A percentile compares a stretch with the other conserved stretches of the same genome.
These are phyloP conservation scores for Fusarium lyarnte DNA, from an alignment of 2,329 filamentous ascomycete genomes.

Conservation along the genomic window DNA sequence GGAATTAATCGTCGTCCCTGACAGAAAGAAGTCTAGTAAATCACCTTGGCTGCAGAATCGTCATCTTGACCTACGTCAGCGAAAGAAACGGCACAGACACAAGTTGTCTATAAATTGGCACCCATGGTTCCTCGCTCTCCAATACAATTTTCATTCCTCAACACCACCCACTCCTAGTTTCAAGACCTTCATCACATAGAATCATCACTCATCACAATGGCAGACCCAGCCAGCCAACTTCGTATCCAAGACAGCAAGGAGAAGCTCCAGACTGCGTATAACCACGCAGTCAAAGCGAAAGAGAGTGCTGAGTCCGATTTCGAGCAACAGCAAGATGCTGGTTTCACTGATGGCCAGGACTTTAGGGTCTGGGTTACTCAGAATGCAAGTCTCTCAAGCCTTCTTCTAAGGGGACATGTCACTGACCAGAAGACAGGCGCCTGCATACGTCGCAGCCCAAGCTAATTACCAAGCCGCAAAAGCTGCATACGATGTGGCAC, in stretches of 20 bases:
- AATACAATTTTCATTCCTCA: too few relatives aligned
- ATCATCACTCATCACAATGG: not conserved
- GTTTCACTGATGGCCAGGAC: fast-evolving
- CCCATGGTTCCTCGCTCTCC: fast-evolving
- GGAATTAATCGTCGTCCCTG: not conserved
- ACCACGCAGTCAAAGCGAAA: fast-evolving
- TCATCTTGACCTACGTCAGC: not conserved
- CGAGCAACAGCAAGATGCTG: fast-evolving
- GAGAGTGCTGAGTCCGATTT: not conserved
- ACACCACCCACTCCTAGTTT: not conserved
- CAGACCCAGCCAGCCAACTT: not conserved
- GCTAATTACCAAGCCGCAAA: fast-evolving
- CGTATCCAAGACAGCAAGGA: not conserved
- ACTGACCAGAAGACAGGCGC: not conserved
- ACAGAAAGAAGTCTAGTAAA: not conserved
- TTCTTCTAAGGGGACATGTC: fast-evolving
- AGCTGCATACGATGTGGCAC: not conserved
- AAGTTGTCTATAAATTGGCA: not conserved
- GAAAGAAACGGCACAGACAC: fast-evolving
- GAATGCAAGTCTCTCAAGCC: not conserved
- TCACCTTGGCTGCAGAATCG: not conserved
- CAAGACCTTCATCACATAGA: fast-evolving
- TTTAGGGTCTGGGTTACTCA: fast-evolving
- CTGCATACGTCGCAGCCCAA: fast-evolving
- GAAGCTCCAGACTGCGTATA: not conserved